These are phyloP conservation scores for Zymoseptoria brevis DNA, from an alignment of 2,329 filamentous ascomycete genomes.

Conservation along the genomic window DNA sequence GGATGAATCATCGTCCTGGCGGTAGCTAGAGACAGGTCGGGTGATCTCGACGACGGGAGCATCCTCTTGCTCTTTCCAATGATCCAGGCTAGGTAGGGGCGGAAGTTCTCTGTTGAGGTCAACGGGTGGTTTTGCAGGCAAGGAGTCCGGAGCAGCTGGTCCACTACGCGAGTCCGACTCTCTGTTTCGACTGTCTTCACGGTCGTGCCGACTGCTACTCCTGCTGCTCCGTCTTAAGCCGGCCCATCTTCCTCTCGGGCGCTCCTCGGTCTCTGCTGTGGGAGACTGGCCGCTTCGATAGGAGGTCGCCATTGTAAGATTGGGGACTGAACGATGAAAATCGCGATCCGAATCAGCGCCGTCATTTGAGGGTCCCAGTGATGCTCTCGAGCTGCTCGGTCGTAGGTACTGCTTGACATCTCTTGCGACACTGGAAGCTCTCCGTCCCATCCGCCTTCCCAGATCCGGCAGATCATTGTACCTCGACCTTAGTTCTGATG, in stretches of 20 bases:
- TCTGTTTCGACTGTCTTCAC: neutral
- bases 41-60: neutral
- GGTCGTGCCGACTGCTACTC: neutral
- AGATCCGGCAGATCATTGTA: constrained; percentile 6
- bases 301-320: constrained; percentile 10
- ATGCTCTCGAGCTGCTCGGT: constrained; percentile 18
- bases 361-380: neutral
- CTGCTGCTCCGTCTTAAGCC: constrained; percentile 3
- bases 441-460: constrained; percentile 4
- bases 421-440: constrained; percentile 7
- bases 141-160: neutral
- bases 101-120: constrained; percentile 43
- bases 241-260: constrained; percentile 7
- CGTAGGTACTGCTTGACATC: constrained; percentile 34
- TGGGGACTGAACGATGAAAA: neutral
- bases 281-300: constrained; percentile 17
- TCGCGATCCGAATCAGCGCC: neutral
- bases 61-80: constrained; percentile 25
- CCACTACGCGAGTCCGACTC: neutral
- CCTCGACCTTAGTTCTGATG: constrained; percentile 9
- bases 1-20: neutral
- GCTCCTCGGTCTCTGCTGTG: constrained; percentile 10
- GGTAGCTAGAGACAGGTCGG: neutral
- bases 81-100: constrained; percentile 40
- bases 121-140: constrained; percentile 19